Evolutionary conservation across 345 rosid genomes (phyloP).

Genomic region (Streptanthus diversifolius): DNA sequence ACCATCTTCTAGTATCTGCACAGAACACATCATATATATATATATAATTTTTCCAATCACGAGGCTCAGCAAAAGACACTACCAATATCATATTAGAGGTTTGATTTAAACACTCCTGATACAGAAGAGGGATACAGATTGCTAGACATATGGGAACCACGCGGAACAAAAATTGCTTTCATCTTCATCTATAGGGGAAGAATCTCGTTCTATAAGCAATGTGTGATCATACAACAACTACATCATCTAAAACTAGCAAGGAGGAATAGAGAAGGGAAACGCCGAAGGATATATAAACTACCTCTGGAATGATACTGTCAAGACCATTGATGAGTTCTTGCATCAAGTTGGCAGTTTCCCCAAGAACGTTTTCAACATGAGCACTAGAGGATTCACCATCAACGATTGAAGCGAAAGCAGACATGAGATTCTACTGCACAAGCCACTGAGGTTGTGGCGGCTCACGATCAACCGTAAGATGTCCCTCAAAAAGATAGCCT

Average conservation of each 20-base stretch:
- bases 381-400: slow-evolving; percentile 55
- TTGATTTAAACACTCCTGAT: not conserved
- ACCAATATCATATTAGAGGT: not conserved
- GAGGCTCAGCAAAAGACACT: not conserved
- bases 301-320: slow-evolving; percentile 66
- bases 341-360: slow-evolving; percentile 50
- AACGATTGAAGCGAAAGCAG: slow-evolving; percentile 46
- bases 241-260: not conserved
- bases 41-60: not conserved
- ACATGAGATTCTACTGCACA: slow-evolving; percentile 64
- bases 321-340: slow-evolving; percentile 57
- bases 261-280: not conserved
- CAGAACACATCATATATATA: not conserved
- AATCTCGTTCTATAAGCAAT: not conserved
- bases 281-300: slow-evolving; percentile 29
- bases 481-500: slow-evolving; percentile 94
- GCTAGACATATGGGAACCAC: too few species aligned
- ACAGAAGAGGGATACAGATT: not conserved
- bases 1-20: slow-evolving; percentile 36
- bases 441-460: slow-evolving; percentile 92
- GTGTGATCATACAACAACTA: not conserved
- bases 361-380: slow-evolving; percentile 25
- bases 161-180: too few species aligned
- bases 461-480: slow-evolving; percentile 91
- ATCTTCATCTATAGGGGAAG: too few species aligned